Conservation (phyloP, 495 filamentous ascomycete species). For the Penicillium crystallinum region DNA sequence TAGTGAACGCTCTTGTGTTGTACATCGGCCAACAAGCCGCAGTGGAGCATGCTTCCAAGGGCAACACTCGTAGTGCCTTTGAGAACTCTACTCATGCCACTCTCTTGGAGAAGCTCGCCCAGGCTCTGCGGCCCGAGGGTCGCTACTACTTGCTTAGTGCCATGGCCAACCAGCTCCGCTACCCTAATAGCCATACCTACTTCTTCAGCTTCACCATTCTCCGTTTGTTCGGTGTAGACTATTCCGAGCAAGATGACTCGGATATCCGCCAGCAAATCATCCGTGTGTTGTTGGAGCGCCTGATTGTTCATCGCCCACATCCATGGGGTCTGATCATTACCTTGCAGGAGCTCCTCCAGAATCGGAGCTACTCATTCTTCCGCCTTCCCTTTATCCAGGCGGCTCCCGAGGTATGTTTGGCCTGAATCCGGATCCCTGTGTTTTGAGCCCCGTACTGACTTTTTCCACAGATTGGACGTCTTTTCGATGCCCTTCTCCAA, state of each 20-base stretch:
- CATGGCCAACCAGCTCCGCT: constrained; percentile 88
- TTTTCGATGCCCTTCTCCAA: constrained; percentile 46
- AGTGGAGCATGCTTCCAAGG: constrained; percentile 49
- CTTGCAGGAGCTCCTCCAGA: constrained; percentile 84
- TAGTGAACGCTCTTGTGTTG: constrained; percentile 77
- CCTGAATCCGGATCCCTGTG: background rate
- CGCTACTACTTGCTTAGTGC: constrained; percentile 80
- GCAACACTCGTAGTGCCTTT: constrained; percentile 57
- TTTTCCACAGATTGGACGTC: constrained; percentile 38
- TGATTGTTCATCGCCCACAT: constrained; percentile 87
- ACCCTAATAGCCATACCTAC: constrained; percentile 81
- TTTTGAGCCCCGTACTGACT: constrained; percentile 6
- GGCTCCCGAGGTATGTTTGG: constrained; percentile 65
- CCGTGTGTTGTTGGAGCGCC: constrained; percentile 77
- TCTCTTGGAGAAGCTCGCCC: constrained; percentile 69
- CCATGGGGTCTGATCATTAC: constrained; percentile 95
- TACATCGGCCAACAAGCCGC: constrained; percentile 74
- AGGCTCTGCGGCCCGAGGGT: constrained; percentile 66
- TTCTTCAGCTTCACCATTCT: constrained; percentile 88
- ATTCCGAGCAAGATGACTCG: constrained; percentile 68
- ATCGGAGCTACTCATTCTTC: constrained; percentile 83
- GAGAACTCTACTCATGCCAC: constrained; percentile 67
- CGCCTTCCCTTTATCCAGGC: constrained; percentile 87
- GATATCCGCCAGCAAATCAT: constrained; percentile 88
- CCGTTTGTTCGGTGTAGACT: constrained; percentile 76